A percentile compares a stretch with the other conserved stretches of the same genome.
phyloP scores from a whole-genome alignment of 208 protist species.

The Dictyostelium gargantuum region DNA sequence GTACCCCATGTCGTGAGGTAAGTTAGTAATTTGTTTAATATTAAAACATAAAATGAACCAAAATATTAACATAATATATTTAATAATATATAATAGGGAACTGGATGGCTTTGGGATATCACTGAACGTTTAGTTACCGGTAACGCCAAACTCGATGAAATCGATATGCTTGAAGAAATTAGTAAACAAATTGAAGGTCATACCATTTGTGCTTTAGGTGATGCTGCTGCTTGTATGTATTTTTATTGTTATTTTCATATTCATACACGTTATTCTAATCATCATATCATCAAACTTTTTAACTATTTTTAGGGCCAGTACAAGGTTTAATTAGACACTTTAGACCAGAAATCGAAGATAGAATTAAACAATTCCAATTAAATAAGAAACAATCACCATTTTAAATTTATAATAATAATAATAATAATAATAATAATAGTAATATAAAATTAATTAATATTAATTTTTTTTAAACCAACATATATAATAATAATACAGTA shows the following conservation, averaged over 20 bases:
- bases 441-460: not conserved
- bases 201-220: constrained; percentile 98
- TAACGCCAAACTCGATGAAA: constrained; percentile 96
- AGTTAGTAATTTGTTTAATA: no score
- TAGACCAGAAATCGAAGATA: constrained; percentile 94
- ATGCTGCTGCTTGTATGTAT: constrained; percentile 92
- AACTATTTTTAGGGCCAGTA: constrained; percentile 92
- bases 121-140: constrained; percentile 96
- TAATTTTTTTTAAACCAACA: not conserved
- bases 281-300: not conserved
- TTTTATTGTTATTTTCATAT: constrained; percentile 80
- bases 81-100: constrained; percentile 29
- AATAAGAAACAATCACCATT: constrained; percentile 51
- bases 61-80: no score
- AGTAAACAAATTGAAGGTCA: constrained; percentile 96
- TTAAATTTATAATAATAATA: not conserved
- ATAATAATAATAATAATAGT: no score
- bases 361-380: constrained; percentile 86
- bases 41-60: no score
- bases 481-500: no score
- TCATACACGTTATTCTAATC: no score
- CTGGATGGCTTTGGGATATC: constrained; percentile 95
- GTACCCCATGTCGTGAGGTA: constrained; percentile 98
- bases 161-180: constrained; percentile 97
- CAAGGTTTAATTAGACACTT: constrained; percentile 98